Conservation (phyloP, 2,329 filamentous ascomycete species). For the Leptographium galeiforme region DNA sequence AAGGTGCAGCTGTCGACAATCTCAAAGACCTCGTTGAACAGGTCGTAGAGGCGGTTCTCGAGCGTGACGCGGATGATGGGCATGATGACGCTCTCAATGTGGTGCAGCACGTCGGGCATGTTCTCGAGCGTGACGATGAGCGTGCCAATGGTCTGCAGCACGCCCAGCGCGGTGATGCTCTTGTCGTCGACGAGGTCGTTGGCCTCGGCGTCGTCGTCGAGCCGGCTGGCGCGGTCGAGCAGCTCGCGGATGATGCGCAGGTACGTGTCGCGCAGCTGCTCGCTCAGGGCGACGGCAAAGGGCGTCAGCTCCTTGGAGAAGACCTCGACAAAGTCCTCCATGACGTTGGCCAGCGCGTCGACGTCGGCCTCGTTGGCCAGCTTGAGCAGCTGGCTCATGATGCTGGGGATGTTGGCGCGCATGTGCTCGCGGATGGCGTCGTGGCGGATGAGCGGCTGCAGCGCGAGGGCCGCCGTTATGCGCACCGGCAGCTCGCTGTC, state of each 20-base stretch:
- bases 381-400: slow-evolving; percentile 97
- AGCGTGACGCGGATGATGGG: slow-evolving; percentile 92
- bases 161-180: slow-evolving; percentile 91
- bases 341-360: slow-evolving; percentile 91
- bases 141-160: slow-evolving; percentile 93
- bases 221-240: slow-evolving; percentile 72
- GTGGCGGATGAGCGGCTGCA: slow-evolving; percentile 91
- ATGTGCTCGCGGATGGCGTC: slow-evolving; percentile 88
- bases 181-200: slow-evolving; percentile 95
- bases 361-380: slow-evolving; percentile 96
- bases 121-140: slow-evolving; percentile 94
- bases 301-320: slow-evolving; percentile 95
- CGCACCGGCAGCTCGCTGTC: slow-evolving; percentile 86
- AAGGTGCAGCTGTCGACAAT: slow-evolving; percentile 99
- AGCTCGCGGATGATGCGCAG: slow-evolving; percentile 85
- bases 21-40: slow-evolving; percentile 97
- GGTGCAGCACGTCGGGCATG: slow-evolving; percentile 85
- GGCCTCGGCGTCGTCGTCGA: slow-evolving; percentile 63
- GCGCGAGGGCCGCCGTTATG: slow-evolving; percentile 82
- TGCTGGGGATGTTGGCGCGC: slow-evolving; percentile 95
- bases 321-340: slow-evolving; percentile 99
- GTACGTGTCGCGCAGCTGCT: slow-evolving; percentile 93
- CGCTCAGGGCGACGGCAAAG: slow-evolving; percentile 89
- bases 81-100: slow-evolving; percentile 93
- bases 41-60: slow-evolving; percentile 93